Evolutionary conservation across 306 rosid genomes (phyloP).

Genomic region (Bauhinia variegata): DNA sequence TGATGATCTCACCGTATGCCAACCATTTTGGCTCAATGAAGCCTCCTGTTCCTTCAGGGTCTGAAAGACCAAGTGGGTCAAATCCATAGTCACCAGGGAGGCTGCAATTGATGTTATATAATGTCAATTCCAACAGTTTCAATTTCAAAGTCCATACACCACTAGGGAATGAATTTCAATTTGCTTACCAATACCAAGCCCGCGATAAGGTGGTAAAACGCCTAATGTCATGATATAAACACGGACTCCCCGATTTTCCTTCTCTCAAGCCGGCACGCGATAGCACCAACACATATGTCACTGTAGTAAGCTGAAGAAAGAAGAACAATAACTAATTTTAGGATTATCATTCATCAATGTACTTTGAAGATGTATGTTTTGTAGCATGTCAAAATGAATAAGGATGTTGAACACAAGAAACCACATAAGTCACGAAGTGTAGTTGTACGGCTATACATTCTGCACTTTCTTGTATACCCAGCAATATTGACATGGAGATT

Average conservation of each 20-base stretch:
- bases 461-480: constrained; percentile 4
- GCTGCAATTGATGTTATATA: constrained; percentile 41
- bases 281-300: constrained; percentile 86
- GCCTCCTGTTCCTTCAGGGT: constrained; percentile 97
- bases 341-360: constrained; percentile 6
- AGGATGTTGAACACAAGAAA: constrained; percentile 1
- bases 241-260: constrained; percentile 69
- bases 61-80: constrained; percentile 94
- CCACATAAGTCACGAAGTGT: not conserved
- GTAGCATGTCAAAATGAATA: not conserved
- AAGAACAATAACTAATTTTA: constrained; percentile 3
- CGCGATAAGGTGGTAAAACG: constrained; percentile 87
- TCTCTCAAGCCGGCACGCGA: constrained; percentile 90
- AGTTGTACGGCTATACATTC: not conserved
- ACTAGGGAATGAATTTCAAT: constrained; percentile 11
- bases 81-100: constrained; percentile 97
- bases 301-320: constrained; percentile 71
- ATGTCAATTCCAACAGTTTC: constrained; percentile 26
- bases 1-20: constrained; percentile 91
- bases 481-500: not conserved
- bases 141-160: constrained; percentile 11
- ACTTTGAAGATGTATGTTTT: not conserved
- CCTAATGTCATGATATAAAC: constrained; percentile 92
- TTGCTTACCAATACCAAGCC: constrained; percentile 81
- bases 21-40: constrained; percentile 95